These are phyloP conservation scores for Stylosanthes scabra DNA, from an alignment of 331 rosid genomes.

Conservation along the genomic window DNA sequence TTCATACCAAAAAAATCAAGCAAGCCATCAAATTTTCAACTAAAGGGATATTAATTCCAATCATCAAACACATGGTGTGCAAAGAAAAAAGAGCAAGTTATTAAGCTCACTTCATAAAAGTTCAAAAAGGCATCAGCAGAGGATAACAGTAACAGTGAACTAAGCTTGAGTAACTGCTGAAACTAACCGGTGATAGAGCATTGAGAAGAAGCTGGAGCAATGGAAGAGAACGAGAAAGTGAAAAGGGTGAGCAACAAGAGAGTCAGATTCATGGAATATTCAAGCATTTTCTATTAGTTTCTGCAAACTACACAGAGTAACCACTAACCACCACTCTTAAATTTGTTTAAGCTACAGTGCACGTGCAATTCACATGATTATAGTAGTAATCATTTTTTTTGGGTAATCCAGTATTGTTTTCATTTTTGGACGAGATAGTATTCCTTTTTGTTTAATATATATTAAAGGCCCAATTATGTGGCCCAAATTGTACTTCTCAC, in stretches of 20 bases:
- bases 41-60: not conserved
- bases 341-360: not conserved
- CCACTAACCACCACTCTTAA: not conserved
- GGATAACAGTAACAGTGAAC: not conserved
- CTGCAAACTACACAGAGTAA: not conserved
- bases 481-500: too few species aligned
- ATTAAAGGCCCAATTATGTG: too few species aligned
- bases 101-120: not conserved
- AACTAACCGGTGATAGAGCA: slow-evolving; percentile 60
- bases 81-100: slow-evolving; percentile 18
- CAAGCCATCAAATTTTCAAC: not conserved
- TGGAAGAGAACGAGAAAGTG: slow-evolving; percentile 41
- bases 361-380: not conserved
- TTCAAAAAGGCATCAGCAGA: not conserved
- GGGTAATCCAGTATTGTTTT: too few species aligned
- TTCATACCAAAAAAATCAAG: not conserved
- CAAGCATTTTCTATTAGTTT: slow-evolving; percentile 54
- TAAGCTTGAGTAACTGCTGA: not conserved
- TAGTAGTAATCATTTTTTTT: too few species aligned
- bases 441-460: too few species aligned
- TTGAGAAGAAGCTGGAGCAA: slow-evolving; percentile 68
- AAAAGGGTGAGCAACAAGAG: slow-evolving; percentile 40
- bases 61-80: slow-evolving; percentile 31
- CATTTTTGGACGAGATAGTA: too few species aligned
- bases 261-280: not conserved